These are phyloP conservation scores for Escovopsis weberi DNA, from an alignment of 2,329 filamentous ascomycete genomes.

Conservation along the genomic window DNA sequence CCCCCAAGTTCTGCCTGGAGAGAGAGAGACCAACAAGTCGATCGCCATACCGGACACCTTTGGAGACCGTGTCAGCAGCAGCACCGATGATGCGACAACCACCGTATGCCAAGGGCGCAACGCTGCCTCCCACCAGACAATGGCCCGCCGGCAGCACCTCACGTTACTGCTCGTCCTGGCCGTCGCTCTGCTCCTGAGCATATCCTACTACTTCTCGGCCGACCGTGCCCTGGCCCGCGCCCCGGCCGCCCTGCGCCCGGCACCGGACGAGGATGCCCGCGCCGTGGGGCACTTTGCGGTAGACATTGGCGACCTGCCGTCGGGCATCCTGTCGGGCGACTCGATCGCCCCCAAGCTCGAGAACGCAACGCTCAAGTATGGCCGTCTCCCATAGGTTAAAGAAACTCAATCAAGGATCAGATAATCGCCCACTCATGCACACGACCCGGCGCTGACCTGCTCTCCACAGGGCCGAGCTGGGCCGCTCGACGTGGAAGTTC, in stretches of 20 bases:
- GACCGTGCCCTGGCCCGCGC: slow-evolving; percentile 1
- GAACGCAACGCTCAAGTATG: slow-evolving; percentile 66
- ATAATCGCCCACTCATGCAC: too few relatives aligned
- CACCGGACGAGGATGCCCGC: slow-evolving; percentile 1
- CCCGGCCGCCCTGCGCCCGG: slow-evolving; percentile 9
- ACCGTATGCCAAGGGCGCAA: not conserved
- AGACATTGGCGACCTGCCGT: slow-evolving; percentile 29
- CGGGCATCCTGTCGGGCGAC: slow-evolving; percentile 44
- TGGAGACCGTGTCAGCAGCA: too few relatives aligned
- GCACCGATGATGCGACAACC: slow-evolving; percentile 1
- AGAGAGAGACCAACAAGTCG: too few relatives aligned
- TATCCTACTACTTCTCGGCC: slow-evolving; percentile 46
- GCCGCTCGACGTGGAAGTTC: slow-evolving; percentile 54
- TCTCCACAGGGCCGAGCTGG: slow-evolving; percentile 41
- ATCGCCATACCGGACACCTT: too few relatives aligned
- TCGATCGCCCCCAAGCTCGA: slow-evolving; percentile 70
- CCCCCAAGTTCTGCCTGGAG: too few relatives aligned
- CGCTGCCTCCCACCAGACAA: slow-evolving; percentile 13
- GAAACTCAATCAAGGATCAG: too few relatives aligned
- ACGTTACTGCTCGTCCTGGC: slow-evolving; percentile 38
- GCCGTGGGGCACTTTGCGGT: slow-evolving; percentile 17
- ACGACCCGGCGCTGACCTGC: not conserved
- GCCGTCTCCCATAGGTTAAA: too few relatives aligned
- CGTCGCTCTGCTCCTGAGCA: slow-evolving; percentile 39
- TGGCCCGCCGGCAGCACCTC: slow-evolving; percentile 40